Evolutionary conservation across 2,329 filamentous ascomycete genomes (phyloP), one percentile per base, ranked within the genome.

Genomic region (Harringtonia lauricola): DNA sequence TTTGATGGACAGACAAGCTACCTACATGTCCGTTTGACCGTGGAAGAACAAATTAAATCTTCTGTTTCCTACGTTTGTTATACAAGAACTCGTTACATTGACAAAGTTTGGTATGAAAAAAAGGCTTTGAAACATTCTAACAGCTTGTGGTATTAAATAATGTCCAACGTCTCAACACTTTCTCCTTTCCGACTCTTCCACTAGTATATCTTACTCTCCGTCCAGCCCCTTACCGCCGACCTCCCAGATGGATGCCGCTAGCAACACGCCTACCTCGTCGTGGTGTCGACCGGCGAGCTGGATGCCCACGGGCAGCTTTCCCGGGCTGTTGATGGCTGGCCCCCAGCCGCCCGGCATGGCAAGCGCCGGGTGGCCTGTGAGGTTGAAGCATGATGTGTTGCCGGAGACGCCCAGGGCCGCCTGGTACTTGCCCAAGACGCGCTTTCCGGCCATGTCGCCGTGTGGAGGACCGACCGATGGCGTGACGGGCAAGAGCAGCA

Each of bases 301-400:
- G 48, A 61, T 57, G 4, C 53, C 56, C 6, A 61, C 52, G 1
- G 59, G 58, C 36, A 60, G 39, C 41, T 49, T 57, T 1, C 47
- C 51, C 13, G 42, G 37, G 1, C 47, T 49, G 14, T 51, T 52
- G 8, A 43, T 46, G 3, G 46, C 54, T 2, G 36, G 45, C 0
- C 49, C 57, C 56, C 56, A 61, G 19, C 66, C 55, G 30, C 62
- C 63, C 6, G 70, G 70, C 46, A 74, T 65, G 31, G 58, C 64
- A 53, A 74, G 53, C 0, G 61, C 70, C 4, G 68, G 69, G 55
- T 74, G 69, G 0, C 69, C 70, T 2, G 68, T 71, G 5, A 66
- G 52, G 55, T 74, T 72, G 51, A 73, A 73, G 4, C 64, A 62
- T 28, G 59, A 61, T 0, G 68, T 66, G 43, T 68, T 71, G 45